These are phyloP conservation scores for Colletotrichum endophyticum DNA, from an alignment of 2,329 filamentous ascomycete genomes.

Conservation along the genomic window DNA sequence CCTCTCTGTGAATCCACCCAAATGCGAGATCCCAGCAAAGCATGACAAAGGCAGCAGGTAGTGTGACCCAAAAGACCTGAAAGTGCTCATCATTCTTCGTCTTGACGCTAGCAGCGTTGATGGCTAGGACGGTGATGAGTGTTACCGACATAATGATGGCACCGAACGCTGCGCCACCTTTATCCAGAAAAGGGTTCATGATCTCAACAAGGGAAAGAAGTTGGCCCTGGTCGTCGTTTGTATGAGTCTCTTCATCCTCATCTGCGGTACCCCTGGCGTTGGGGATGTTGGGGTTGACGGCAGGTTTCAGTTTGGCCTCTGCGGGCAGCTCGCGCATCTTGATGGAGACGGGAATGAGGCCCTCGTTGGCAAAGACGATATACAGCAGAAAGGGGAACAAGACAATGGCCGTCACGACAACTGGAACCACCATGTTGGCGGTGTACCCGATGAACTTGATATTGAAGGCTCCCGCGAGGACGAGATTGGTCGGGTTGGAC, in stretches of 20 bases:
- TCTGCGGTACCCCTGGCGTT: slow-evolving; percentile 60
- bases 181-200: slow-evolving; percentile 77
- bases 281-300: slow-evolving; percentile 75
- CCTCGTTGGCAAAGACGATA: slow-evolving; percentile 68
- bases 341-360: slow-evolving; percentile 69
- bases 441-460: slow-evolving; percentile 78
- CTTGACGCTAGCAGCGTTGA: slow-evolving; percentile 65
- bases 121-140: slow-evolving; percentile 66
- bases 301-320: slow-evolving; percentile 58
- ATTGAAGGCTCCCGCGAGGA: slow-evolving; percentile 73
- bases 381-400: slow-evolving; percentile 75
- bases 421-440: slow-evolving; percentile 78
- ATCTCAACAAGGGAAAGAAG: slow-evolving; percentile 72
- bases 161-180: slow-evolving; percentile 67
- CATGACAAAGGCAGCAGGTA: slow-evolving; percentile 72
- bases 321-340: slow-evolving; percentile 71
- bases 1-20: slow-evolving; percentile 67
- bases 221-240: slow-evolving; percentile 54
- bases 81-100: slow-evolving; percentile 42
- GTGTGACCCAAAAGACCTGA: slow-evolving; percentile 71
- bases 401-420: slow-evolving; percentile 69
- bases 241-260: slow-evolving; percentile 45
- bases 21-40: slow-evolving; percentile 69
- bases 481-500: slow-evolving; percentile 79
- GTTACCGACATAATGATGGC: slow-evolving; percentile 70